Conservation (phyloP, 2,329 filamentous ascomycete genomes). For the Penicillium sp. region DNA sequence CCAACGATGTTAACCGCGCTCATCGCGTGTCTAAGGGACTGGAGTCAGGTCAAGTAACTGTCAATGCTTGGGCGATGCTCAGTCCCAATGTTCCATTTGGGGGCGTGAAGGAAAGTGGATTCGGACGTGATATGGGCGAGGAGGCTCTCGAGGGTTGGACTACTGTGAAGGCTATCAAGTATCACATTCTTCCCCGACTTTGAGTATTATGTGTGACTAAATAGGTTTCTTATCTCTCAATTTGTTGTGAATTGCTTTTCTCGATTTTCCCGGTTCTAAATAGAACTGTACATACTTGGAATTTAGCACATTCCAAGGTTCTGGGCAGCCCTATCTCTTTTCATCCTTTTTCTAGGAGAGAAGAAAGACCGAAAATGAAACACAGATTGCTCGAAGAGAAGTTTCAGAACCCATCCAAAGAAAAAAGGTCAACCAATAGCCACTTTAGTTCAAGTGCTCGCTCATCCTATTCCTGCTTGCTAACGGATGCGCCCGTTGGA, state of each 20-base stretch:
- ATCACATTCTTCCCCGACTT: constrained; percentile 13
- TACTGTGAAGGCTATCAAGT: constrained; percentile 18
- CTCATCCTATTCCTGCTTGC: background rate
- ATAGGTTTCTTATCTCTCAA: background rate
- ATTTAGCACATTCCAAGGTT: background rate
- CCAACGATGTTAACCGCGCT: constrained; percentile 20
- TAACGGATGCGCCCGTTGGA: background rate
- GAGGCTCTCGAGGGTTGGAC: constrained; percentile 23
- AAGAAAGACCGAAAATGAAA: background rate
- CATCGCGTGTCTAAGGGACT: constrained; percentile 18
- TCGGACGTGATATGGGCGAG: constrained; percentile 24
- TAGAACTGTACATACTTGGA: background rate
- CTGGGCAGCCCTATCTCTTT: background rate
- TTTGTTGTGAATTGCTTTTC: background rate
- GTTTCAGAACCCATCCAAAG: background rate
- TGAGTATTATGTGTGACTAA: background rate
- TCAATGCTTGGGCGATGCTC: constrained; percentile 24
- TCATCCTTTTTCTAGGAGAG: too few species aligned
- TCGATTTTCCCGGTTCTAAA: background rate
- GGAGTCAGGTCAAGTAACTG: constrained; percentile 22
- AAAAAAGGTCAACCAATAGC: too few species aligned
- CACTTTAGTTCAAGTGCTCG: background rate
- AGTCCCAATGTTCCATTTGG: constrained; percentile 23
- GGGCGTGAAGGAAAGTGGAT: constrained; percentile 24
- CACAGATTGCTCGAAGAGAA: background rate